phyloP scores from a whole-genome alignment of 768 basidiomycete species.

The Pulveroboletus sp. region DNA sequence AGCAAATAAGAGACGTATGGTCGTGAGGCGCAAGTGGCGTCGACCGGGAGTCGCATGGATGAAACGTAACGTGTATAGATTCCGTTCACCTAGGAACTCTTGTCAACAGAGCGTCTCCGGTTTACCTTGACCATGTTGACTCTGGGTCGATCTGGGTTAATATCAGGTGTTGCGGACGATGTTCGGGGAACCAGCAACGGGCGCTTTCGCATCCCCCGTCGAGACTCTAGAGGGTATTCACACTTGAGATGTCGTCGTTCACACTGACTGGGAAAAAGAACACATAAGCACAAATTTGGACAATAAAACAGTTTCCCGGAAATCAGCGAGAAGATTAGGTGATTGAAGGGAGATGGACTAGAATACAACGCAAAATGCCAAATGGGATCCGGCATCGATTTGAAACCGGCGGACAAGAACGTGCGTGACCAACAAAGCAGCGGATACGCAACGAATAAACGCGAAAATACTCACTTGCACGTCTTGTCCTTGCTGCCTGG shows the following conservation, averaged over 20 bases:
- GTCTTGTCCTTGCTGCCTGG: slow-evolving; percentile 51
- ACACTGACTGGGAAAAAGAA: slow-evolving; percentile 55
- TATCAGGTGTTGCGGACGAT: slow-evolving; percentile 26
- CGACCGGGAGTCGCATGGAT: slow-evolving; percentile 10
- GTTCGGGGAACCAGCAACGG: slow-evolving; percentile 33
- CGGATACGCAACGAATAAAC: neutral
- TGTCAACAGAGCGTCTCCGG: slow-evolving; percentile 29
- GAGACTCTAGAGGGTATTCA: slow-evolving; percentile 67
- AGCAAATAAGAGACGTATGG: slow-evolving; percentile 5
- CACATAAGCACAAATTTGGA: slow-evolving; percentile 20
- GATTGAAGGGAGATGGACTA: slow-evolving; percentile 17
- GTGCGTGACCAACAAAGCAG: slow-evolving; percentile 6
- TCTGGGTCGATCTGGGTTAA: slow-evolving; percentile 23
- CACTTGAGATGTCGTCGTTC: slow-evolving; percentile 64
- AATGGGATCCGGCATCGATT: slow-evolving; percentile 12
- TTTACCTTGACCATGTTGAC: slow-evolving; percentile 19
- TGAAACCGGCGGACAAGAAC: slow-evolving; percentile 13
- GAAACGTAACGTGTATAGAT: slow-evolving; percentile 2
- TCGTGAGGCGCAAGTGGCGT: neutral
- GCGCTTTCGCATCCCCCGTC: slow-evolving; percentile 59
- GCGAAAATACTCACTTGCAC: slow-evolving; percentile 54
- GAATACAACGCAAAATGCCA: neutral
- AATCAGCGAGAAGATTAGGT: slow-evolving; percentile 25
- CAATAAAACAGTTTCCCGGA: slow-evolving; percentile 17
- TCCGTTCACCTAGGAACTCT: slow-evolving; percentile 19